Evolutionary conservation across 73 alveolate species (phyloP).

Genomic region (Stentor roeselii): DNA sequence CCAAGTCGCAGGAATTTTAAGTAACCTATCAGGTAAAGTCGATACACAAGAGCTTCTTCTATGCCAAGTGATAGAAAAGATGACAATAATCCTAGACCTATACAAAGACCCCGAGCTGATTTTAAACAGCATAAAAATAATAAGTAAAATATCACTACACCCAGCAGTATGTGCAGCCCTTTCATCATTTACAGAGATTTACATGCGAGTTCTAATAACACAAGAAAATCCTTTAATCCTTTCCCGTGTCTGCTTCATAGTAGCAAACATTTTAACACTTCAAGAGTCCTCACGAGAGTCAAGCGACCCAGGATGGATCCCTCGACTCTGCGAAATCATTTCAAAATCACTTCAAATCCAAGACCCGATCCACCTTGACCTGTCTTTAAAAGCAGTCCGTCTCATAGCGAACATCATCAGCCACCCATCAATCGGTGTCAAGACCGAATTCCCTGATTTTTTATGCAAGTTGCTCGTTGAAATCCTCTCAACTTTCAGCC

Average conservation of each 20-base stretch:
- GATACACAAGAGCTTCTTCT: not conserved
- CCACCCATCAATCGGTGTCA: not conserved
- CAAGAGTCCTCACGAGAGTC: not conserved
- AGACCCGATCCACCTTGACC: not conserved
- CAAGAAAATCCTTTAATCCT: not conserved
- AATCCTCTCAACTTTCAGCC: not conserved
- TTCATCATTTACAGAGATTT: not conserved
- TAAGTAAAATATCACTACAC: not conserved
- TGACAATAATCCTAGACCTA: not conserved
- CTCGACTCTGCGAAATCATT: not conserved
- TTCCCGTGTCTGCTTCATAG: not conserved
- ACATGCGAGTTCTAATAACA: not conserved
- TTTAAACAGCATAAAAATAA: not conserved
- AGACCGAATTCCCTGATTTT: not conserved
- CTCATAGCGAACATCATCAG: constrained; percentile 14
- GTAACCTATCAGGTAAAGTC: not conserved
- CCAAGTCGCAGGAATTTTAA: not conserved
- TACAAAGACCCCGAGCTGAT: not conserved
- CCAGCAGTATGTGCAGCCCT: not conserved
- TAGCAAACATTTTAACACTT: constrained; percentile 2
- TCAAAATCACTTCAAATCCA: not conserved
- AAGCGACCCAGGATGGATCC: not conserved
- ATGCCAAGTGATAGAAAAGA: constrained; percentile 20
- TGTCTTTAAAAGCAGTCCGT: not conserved
- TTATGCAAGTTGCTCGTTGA: not conserved